These are phyloP conservation scores for Colletotrichum sp. DNA, from an alignment of 2,329 filamentous ascomycete species.

Conservation along the genomic window DNA sequence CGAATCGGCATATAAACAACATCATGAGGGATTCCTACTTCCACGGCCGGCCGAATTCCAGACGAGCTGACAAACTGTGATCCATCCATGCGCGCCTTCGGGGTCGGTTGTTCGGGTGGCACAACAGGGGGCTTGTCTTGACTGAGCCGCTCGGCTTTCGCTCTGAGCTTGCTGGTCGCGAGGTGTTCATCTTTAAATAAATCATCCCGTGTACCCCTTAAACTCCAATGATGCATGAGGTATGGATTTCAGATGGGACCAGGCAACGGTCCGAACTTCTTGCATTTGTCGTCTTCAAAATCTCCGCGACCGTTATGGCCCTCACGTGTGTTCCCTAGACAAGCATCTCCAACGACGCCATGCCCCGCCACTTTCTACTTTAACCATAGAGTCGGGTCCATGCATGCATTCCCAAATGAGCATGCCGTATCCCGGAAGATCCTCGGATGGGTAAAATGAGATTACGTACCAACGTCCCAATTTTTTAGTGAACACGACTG, in stretches of 20 bases:
- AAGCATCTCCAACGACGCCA: background rate
- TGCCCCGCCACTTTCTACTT: background rate
- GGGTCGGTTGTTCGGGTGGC: background rate
- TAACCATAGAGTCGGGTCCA: background rate
- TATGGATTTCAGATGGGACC: background rate
- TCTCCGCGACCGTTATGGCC: background rate
- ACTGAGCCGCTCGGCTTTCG: background rate
- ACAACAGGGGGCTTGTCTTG: background rate
- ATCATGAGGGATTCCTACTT: background rate
- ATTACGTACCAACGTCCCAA: background rate
- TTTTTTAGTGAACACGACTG: background rate
- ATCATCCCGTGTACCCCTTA: background rate
- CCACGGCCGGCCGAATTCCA: background rate
- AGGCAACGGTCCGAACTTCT: background rate
- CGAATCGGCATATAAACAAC: background rate
- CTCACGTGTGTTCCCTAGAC: rapidly evolving
- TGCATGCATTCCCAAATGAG: background rate
- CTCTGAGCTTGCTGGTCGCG: background rate
- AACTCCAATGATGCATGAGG: background rate
- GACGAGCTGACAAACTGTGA: background rate
- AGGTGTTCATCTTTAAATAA: background rate
- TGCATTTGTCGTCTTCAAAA: background rate
- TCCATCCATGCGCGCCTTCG: background rate
- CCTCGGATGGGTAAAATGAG: background rate
- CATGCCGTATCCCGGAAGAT: background rate